These are phyloP conservation scores for Clarireedia paspali DNA, from an alignment of 2,329 filamentous ascomycete species.

Conservation along the genomic window DNA sequence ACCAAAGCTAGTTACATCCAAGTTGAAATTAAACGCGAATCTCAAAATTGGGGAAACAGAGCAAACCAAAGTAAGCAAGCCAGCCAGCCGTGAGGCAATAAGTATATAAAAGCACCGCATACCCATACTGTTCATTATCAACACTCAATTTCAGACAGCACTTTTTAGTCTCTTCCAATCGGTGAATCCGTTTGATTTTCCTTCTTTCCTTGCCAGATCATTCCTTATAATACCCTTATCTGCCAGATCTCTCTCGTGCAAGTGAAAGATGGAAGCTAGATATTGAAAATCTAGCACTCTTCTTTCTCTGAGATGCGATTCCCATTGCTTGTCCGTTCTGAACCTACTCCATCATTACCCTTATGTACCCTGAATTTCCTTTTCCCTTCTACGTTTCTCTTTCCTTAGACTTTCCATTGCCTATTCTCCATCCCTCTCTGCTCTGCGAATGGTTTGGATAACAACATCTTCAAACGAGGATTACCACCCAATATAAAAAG, in stretches of 20 bases:
- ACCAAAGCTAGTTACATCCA: neutral
- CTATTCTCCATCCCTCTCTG: no score
- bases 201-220: neutral
- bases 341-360: no score
- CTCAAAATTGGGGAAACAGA: neutral
- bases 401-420: no score
- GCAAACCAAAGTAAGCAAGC: neutral
- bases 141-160: neutral
- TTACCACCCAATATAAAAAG: no score
- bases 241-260: neutral
- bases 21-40: neutral
- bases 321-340: no score
- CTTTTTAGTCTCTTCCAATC: slow-evolving; percentile 12
- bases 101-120: slow-evolving; percentile 16
- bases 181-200: slow-evolving; percentile 5
- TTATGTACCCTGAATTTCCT: no score
- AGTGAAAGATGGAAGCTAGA: no score
- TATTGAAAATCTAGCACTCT: no score
- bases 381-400: no score
- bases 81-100: slow-evolving; percentile 25
- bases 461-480: no score
- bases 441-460: no score
- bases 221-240: neutral
- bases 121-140: neutral
- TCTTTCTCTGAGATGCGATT: no score